A percentile compares a stretch with the other conserved stretches of the same genome.
Conservation (phyloP, 192 early-diverging fungal species). For the Entomortierella parvispora region DNA sequence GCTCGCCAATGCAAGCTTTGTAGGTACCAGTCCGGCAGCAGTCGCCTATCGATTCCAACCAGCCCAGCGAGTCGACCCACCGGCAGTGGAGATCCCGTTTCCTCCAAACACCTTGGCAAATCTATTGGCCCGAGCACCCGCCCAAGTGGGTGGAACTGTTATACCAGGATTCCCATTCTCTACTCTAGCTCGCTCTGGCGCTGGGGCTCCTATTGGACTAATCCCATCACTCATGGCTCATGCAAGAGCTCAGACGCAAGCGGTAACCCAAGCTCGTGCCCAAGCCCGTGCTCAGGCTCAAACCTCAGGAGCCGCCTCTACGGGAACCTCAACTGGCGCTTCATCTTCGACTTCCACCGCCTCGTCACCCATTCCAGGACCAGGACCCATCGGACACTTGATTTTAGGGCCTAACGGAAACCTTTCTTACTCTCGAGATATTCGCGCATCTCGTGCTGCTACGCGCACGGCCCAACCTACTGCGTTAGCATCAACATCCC, state of each 20-base stretch:
- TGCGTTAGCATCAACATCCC: no score
- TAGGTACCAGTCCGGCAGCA: constrained; percentile 24
- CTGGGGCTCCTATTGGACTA: constrained; percentile 12
- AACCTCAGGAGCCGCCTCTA: no score
- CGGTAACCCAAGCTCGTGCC: no score
- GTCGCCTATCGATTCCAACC: constrained; percentile 40
- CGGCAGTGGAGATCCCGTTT: background rate
- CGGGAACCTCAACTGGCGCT: no score
- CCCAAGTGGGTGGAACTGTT: background rate
- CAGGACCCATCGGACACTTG: constrained; percentile 19
- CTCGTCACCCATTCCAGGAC: constrained; percentile 7
- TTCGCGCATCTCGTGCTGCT: background rate
- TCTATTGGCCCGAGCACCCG: background rate
- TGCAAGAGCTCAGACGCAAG: constrained; percentile 27
- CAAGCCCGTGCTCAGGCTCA: constrained; percentile 28
- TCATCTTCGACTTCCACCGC: background rate
- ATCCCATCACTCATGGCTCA: constrained; percentile 35
- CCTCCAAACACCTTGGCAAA: background rate
- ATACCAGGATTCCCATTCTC: constrained; percentile 6
- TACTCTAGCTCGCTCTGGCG: background rate
- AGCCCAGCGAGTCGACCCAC: background rate
- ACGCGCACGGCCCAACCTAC: no score
- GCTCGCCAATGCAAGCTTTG: constrained; percentile 46
- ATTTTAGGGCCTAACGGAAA: constrained; percentile 30
- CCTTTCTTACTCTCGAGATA: constrained; percentile 20